Evolutionary conservation across 1,284 basidiomycete genomes (phyloP).

Genomic region (Irpex lacteus): DNA sequence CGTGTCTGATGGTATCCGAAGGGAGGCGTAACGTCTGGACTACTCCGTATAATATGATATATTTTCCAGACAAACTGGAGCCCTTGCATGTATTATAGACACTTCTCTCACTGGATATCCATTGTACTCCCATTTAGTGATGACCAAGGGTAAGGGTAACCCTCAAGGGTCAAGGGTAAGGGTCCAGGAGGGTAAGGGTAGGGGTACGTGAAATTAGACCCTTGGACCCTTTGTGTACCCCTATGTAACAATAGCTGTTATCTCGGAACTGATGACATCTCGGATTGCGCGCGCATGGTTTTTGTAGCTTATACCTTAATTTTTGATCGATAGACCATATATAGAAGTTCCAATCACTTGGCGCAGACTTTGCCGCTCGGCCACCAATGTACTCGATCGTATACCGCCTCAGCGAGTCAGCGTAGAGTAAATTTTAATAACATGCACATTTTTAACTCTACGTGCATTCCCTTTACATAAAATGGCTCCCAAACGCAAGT

Average conservation of each 20-base stretch:
- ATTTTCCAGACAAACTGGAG: no score
- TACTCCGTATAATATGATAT: no score
- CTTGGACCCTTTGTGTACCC: background rate
- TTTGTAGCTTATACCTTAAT: background rate
- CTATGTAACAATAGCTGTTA: background rate
- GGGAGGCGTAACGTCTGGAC: no score
- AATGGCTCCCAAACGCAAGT: no score
- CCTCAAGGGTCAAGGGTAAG: background rate
- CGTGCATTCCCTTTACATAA: no score
- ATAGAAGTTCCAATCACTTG: background rate
- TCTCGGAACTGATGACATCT: background rate
- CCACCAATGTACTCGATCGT: background rate
- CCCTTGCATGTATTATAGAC: no score
- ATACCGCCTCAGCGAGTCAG: background rate
- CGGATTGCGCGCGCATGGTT: background rate
- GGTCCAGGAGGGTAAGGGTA: background rate
- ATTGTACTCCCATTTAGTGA: no score
- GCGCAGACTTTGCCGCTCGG: background rate
- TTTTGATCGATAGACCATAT: background rate
- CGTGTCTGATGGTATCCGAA: no score
- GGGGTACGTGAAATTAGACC: background rate
- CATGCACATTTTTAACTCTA: no score
- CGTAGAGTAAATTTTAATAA: background rate
- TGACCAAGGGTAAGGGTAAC: slow-evolving; percentile 2
- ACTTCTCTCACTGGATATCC: no score